phyloP scores from a whole-genome alignment of 164 flowering plant species.

The Piper betle region DNA sequence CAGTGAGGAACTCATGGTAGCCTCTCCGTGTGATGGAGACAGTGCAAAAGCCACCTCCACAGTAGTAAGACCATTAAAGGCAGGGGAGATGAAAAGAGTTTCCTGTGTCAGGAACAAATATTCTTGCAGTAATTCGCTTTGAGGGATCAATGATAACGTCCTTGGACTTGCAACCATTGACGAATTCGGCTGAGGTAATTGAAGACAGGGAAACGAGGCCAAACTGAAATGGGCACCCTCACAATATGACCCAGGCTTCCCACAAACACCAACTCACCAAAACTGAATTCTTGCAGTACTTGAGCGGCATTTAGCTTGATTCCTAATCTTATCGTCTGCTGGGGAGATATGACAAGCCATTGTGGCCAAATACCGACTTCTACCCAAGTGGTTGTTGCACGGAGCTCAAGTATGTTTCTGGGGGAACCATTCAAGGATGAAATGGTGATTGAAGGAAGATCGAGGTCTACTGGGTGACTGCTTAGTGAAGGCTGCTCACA shows the following conservation, averaged over 20 bases:
- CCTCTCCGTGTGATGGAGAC: conserved; percentile 79
- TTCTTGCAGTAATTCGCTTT: conserved; percentile 46
- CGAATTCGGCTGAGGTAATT: conserved; percentile 17
- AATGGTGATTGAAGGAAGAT: conserved; percentile 70
- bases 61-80: conserved; percentile 64
- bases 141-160: conserved; percentile 43
- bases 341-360: conserved; percentile 51
- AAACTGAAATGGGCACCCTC: conserved; percentile 61
- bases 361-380: conserved; percentile 39
- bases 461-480: conserved; percentile 50
- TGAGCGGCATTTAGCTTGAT: conserved; percentile 38
- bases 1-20: conserved; percentile 60
- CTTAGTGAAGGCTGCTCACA: conserved; percentile 25
- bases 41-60: conserved; percentile 91
- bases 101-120: conserved; percentile 36
- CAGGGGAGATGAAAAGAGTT: conserved; percentile 8
- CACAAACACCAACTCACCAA: conserved; percentile 62
- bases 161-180: conserved; percentile 39
- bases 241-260: conserved; percentile 72
- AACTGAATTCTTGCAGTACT: conserved; percentile 34
- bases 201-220: conserved; percentile 18
- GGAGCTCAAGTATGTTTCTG: conserved; percentile 51
- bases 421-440: conserved; percentile 34
- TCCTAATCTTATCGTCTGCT: conserved; percentile 32
- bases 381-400: conserved; percentile 53